These are phyloP conservation scores for Larix kaempferi DNA, from an alignment of 75 land plant genomes.

Conservation along the genomic window DNA sequence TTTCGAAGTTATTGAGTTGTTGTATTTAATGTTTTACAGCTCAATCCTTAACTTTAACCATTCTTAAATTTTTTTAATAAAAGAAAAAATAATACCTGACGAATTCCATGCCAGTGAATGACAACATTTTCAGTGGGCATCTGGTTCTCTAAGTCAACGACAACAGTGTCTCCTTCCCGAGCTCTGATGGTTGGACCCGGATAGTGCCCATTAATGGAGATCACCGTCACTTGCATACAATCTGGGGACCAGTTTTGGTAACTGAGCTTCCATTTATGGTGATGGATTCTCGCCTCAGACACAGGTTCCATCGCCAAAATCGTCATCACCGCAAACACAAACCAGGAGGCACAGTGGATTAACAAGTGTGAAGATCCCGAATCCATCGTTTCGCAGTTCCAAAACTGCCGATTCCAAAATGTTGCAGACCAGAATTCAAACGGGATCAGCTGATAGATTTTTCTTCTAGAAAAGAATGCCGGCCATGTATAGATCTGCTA, in stretches of 20 bases:
- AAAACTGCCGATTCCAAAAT: no score
- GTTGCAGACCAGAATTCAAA: no score
- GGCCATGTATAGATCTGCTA: no score
- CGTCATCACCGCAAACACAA: neutral
- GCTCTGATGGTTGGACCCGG: constrained; percentile 83
- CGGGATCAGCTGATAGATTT: no score
- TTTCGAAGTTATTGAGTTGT: no score
- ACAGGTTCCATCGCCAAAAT: neutral
- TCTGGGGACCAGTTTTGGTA: constrained; percentile 40
- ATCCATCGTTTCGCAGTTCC: neutral
- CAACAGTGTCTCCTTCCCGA: constrained; percentile 63
- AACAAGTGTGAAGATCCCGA: neutral
- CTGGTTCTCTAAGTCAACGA: constrained; percentile 63
- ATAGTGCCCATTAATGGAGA: constrained; percentile 52
- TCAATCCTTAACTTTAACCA: no score
- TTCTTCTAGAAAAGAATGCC: no score
- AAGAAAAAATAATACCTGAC: no score
- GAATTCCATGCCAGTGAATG: constrained; percentile 94
- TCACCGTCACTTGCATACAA: constrained; percentile 18
- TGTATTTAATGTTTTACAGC: no score
- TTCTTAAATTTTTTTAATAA: no score
- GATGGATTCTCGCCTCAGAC: constrained; percentile 20
- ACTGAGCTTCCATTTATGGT: constrained; percentile 46
- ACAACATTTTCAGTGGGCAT: constrained; percentile 65
- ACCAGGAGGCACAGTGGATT: neutral